phyloP scores from a whole-genome alignment of 305 asterid genomes.

The Ruellia speciosa region DNA sequence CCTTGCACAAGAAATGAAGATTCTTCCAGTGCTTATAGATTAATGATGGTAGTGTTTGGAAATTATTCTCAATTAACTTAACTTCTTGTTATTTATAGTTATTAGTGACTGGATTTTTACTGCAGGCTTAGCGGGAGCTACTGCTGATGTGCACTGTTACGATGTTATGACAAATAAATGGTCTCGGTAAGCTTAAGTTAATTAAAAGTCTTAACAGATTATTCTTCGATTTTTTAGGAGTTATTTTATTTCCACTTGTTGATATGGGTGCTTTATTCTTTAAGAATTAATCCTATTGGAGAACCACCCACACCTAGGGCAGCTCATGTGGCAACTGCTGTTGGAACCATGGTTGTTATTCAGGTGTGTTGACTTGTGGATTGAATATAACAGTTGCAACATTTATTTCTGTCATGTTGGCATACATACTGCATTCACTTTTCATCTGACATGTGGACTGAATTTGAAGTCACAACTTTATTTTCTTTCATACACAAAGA shows the following conservation, averaged over 20 bases:
- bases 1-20: slow-evolving; percentile 1
- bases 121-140: slow-evolving; percentile 97
- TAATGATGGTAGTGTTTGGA: background rate
- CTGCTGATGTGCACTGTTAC: slow-evolving; percentile 97
- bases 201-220: slow-evolving; percentile 4
- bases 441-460: slow-evolving; percentile 12
- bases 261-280: slow-evolving; percentile 21
- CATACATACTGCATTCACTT: background rate
- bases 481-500: slow-evolving; percentile 15
- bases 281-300: slow-evolving; percentile 86
- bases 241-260: slow-evolving; percentile 17
- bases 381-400: slow-evolving; percentile 13
- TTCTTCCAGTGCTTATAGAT: slow-evolving; percentile 1
- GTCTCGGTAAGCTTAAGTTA: slow-evolving; percentile 61
- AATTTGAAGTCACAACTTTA: slow-evolving; percentile 9
- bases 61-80: background rate
- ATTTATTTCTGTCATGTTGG: slow-evolving; percentile 8
- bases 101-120: slow-evolving; percentile 24
- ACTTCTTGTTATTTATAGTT: background rate
- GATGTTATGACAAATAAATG: slow-evolving; percentile 89
- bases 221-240: slow-evolving; percentile 8
- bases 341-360: slow-evolving; percentile 98
- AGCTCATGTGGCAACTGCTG: slow-evolving; percentile 99
- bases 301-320: slow-evolving; percentile 99
- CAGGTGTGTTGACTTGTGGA: slow-evolving; percentile 53